Base-by-base conservation (phyloP, 257 asterid species). In the Solanum chiquidenum region DNA sequence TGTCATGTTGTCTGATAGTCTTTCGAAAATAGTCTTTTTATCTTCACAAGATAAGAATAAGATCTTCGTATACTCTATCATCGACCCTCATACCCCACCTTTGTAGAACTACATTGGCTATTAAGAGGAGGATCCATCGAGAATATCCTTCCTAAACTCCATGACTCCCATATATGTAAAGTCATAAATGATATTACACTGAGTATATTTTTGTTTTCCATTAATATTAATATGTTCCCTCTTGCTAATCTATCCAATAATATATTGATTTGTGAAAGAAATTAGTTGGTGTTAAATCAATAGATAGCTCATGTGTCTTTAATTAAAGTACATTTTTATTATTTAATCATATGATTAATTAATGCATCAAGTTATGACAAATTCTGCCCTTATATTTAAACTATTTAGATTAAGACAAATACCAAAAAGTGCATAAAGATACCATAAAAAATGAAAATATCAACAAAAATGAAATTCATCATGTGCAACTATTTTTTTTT, bases 21-120 rank as follows among this genome's bases (percentile, higher is more conserved):
- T 62, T 62, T 62, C 33, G 0, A 11, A n/a, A 62, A 62, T 0
- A 10, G 0, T 3, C 1, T 62, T 1, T 62, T 5, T n/a, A 62
- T 10, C 7, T n/a, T 1, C 0, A 10, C 6, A 11, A n/a, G 7
- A n/a, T 62, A 62, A n/a, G 3, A 25, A 4, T 62, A 62, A 62
- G 31, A n/a, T 62, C 0, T 62, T 1, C 31, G 4, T 62, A 62
- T 4, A n/a, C 14, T 23, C 1, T 62, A 62, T 11, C 14, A 6
- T 62, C 23, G 20, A 16, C 62, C 13, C 3, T 4, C 14, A n/a
- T 4, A n/a, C 27, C 4, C 31, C 29, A 62, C 60, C 21, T 52
- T 62, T 62, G 14, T 62, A 10, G 14, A n/a, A 62, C 7, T n/a
- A 62, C 31, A 62, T 62, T n/a, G 16, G 1, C 3, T n/a, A n/a